Base-by-base conservation (phyloP, 139 green algal genomes). In the Nannochloris sp. region DNA sequence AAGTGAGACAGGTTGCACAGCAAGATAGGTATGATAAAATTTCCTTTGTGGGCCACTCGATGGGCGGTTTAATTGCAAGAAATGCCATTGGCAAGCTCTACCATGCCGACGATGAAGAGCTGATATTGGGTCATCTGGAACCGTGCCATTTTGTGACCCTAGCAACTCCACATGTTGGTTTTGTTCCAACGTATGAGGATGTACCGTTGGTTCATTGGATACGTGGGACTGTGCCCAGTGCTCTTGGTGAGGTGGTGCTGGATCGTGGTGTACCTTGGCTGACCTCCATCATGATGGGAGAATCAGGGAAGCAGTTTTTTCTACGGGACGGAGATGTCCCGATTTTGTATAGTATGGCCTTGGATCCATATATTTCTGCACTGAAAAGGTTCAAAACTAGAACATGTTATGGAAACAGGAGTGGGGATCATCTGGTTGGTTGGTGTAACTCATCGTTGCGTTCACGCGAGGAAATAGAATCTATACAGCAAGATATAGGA, bases 121-220 rank as follows among this genome's bases (percentile, higher is more conserved):
- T 66, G 11, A 66, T 50, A 3, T 70, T 95, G 2, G 70, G 60
- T 25, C 81, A 83, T 1, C 67, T 95, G 50, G 18, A 58, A 16
- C 84, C 87, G 12, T 53, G 19, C 9, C 87, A 95, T 72, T 94
- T 88, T 64, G 60, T 93, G 12, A 81, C 72, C 0, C 60, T 96
- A 43, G 87, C 87, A 11, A 91, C 87, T 0, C 88, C 88, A 1
- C 87, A 95, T 69, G 53, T 87, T 48, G 88, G 87, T 9, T 93
- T 85, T 64, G 36, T 55, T 43, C 60, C 11, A 44, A 70, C 57
- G 3, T 62, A 78, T 4, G n/a, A 11, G 19, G 81, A 92, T 78
- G 80, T 90, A 29, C 15, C n/a, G 5, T 44, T 62, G n/a, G 14
- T 63, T 5, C n/a, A 54, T 31, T 69, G 62, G 62, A 11, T 63